phyloP scores from a whole-genome alignment of 2,329 filamentous ascomycete genomes.

The Colletotrichum falcatum region DNA sequence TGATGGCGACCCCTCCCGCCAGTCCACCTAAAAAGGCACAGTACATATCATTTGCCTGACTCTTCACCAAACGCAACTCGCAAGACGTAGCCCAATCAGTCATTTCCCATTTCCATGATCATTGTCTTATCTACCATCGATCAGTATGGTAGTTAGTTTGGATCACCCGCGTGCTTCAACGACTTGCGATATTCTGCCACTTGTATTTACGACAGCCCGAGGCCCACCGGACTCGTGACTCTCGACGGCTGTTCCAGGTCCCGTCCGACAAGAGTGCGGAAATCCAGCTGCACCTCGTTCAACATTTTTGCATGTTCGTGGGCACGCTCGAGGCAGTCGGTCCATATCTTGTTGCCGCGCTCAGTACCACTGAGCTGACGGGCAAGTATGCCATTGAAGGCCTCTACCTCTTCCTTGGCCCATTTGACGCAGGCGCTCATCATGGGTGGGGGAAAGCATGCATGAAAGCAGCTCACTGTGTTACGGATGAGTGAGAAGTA shows the following conservation, averaged over 20 bases:
- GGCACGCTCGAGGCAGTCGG: constrained; percentile 84
- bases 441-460: constrained; percentile 85
- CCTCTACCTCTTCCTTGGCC: constrained; percentile 95
- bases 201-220: constrained; percentile 52
- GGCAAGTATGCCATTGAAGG: constrained; percentile 85
- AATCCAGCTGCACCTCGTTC: constrained; percentile 89
- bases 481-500: constrained; percentile 96
- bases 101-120: not conserved
- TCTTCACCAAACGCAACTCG: not conserved
- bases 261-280: constrained; percentile 81
- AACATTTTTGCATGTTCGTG: constrained; percentile 84
- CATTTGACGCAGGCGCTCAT: constrained; percentile 97
- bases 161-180: not conserved
- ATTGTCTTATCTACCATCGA: not conserved
- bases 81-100: not conserved
- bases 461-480: constrained; percentile 89
- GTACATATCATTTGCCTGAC: constrained; percentile 17
- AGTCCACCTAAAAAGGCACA: constrained; percentile 11
- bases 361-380: constrained; percentile 91
- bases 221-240: constrained; percentile 52
- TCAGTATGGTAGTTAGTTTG: not conserved
- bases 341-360: constrained; percentile 80
- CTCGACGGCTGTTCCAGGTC: constrained; percentile 54
- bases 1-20: constrained; percentile 3
- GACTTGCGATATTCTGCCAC: not conserved